A percentile compares a stretch with the other conserved stretches of the same genome.
phyloP scores from a whole-genome alignment of 148 eudicot species.

The Rhododendron ovatum region DNA sequence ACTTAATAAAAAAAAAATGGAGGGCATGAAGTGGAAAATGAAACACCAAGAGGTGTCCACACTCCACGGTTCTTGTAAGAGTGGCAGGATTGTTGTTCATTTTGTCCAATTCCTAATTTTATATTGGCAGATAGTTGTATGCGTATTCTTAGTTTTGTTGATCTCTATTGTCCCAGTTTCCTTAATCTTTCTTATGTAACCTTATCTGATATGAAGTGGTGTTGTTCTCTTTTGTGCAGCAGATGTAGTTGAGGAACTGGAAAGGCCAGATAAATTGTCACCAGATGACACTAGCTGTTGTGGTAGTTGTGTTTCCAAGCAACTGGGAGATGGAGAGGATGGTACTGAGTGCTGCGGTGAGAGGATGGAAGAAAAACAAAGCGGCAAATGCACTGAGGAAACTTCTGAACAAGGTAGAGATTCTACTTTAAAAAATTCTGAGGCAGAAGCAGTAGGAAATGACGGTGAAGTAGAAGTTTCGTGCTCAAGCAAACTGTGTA shows the following conservation, averaged over 20 bases:
- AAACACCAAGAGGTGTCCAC: background rate
- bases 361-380: constrained; percentile 15
- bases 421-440: background rate
- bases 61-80: background rate
- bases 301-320: constrained; percentile 9
- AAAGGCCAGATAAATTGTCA: constrained; percentile 13
- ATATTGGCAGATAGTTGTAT: background rate
- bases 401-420: constrained; percentile 4
- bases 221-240: background rate
- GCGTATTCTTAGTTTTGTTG: background rate
- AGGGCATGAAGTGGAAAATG: background rate
- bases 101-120: background rate
- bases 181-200: background rate
- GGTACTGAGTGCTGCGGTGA: background rate
- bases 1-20: background rate
- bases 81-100: background rate
- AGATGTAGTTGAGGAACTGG: constrained; percentile 9
- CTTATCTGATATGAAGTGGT: background rate
- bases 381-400: constrained; percentile 12
- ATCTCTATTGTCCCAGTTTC: background rate
- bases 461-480: background rate
- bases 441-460: constrained; percentile 1
- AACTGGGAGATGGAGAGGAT: constrained; percentile 14
- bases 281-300: constrained; percentile 8
- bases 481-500: background rate